Evolutionary conservation across 2,329 filamentous ascomycete species (phyloP), one percentile per base, ranked within the genome.

Genomic region (Sporothrix sp.): DNA sequence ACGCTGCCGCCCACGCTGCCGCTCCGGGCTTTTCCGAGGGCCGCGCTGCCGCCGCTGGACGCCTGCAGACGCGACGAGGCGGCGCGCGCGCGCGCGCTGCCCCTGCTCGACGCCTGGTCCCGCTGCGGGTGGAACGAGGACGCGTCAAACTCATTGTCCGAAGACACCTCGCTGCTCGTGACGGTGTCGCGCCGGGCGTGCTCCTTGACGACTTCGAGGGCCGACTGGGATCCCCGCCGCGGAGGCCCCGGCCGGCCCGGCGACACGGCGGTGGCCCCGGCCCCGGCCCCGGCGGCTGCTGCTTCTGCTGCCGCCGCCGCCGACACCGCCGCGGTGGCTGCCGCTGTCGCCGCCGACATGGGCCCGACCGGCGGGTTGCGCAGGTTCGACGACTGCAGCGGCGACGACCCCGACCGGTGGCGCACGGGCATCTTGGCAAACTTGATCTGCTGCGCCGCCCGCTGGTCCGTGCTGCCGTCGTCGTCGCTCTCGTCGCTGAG

Each of bases 381-480:
- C 23, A 80, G 66, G 53, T 76, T 79, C 14, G 81, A 82, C 13
- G 76, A 79, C 57, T 87, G 82, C 33, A 86, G 82, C 3, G 91
- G 91, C 43, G 91, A 96, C 1, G 90, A 96, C 10, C 87, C 91
- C 23, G 90, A 87, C 51, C 91, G 82, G 58, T 81, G 82, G 27
- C 90, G 80, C 38, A 95, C 77, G 1, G 93, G 91, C 87, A 96
- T 91, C 68, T 97, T 97, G 44, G 85, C 82, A 66, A 98, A 98
- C 62, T 91, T 90, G 64, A 97, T 95, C 65, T 94, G 87, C 63
- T 94, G 87, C 2, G 85, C 84, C 39, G 86, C 84, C 49, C 85
- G 67, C 55, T 81, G 76, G 51, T 78, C 73, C 8, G 38, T 25
- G 16, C 48, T 45, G 48, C 35, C 45, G 6, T 39, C 53, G 11